These are phyloP conservation scores for Fistulina hepatica DNA, from an alignment of 1,284 basidiomycete species.

Conservation along the genomic window DNA sequence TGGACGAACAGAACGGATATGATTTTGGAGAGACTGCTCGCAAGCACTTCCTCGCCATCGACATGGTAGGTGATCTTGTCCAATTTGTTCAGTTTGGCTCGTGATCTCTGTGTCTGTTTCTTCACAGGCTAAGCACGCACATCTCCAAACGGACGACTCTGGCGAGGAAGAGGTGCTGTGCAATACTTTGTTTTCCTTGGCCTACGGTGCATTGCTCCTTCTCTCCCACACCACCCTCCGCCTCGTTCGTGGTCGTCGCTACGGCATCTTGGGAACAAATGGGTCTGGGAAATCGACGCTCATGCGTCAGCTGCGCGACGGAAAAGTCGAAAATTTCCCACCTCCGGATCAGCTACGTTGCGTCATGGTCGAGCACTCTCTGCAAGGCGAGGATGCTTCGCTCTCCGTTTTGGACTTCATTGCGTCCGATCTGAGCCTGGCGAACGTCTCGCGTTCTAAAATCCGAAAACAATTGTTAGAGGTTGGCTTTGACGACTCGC, in stretches of 20 bases:
- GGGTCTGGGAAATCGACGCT: constrained; percentile 96
- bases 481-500: constrained; percentile 85
- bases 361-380: constrained; percentile 93
- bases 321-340: constrained; percentile 96
- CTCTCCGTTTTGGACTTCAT: constrained; percentile 83
- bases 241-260: constrained; percentile 83
- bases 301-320: constrained; percentile 90
- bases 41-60: constrained; percentile 67
- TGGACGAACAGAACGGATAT: constrained; percentile 35
- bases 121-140: constrained; percentile 42
- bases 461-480: constrained; percentile 72
- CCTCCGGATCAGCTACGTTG: constrained; percentile 76
- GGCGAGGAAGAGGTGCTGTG: constrained; percentile 84
- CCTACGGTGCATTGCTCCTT: constrained; percentile 91
- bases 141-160: constrained; percentile 32
- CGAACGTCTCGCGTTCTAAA: constrained; percentile 48
- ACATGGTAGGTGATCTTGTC: constrained; percentile 36
- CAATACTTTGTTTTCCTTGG: constrained; percentile 91
- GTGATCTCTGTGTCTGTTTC: constrained; percentile 7
- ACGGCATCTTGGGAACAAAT: constrained; percentile 94
- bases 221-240: constrained; percentile 93
- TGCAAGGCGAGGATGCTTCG: constrained; percentile 86
- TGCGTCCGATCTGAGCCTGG: constrained; percentile 62
- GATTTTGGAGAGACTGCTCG: constrained; percentile 57
- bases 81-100: constrained; percentile 3